Evolutionary conservation across 2,329 filamentous ascomycete species (phyloP).

Genomic region (Tolypocladium pustulatum): DNA sequence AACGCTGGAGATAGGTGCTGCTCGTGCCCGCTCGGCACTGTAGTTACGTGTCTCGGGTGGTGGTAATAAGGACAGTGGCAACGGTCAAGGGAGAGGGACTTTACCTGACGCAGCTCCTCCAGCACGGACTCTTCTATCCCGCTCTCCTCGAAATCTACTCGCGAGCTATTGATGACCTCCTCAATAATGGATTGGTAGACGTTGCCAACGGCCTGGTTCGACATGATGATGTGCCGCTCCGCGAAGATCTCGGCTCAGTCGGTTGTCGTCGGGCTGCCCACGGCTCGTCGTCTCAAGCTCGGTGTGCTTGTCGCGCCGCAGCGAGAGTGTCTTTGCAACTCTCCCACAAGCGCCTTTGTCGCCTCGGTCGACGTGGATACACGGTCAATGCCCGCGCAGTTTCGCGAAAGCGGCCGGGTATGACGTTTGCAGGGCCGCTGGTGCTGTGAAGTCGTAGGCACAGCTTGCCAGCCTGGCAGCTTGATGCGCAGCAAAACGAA

Average conservation of each 20-base stretch:
- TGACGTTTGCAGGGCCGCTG: not conserved
- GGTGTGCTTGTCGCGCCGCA: not conserved
- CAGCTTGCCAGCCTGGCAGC: not conserved
- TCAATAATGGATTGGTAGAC: constrained; percentile 73
- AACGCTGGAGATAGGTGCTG: not conserved
- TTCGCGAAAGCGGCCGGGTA: not conserved
- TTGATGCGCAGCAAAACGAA: not conserved
- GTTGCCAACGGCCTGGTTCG: constrained; percentile 53
- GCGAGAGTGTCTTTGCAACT: not conserved
- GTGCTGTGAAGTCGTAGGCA: not conserved
- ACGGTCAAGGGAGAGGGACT: not conserved
- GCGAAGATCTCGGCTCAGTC: not conserved
- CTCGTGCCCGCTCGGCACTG: not conserved
- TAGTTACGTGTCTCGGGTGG: not conserved
- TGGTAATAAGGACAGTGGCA: not conserved
- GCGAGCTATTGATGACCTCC: constrained; percentile 84
- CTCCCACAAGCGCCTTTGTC: not conserved
- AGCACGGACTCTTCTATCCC: constrained; percentile 82
- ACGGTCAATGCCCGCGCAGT: not conserved
- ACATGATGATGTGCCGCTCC: constrained; percentile 32
- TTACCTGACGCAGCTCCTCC: constrained; percentile 76
- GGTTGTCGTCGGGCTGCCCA: not conserved
- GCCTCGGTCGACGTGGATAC: not conserved
- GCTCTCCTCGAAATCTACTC: constrained; percentile 93
- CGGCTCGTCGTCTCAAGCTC: not conserved